Evolutionary conservation across 208 protist species (phyloP), one percentile per base, ranked within the genome.

Genomic region (Leptomonas pyrrhocoris): DNA sequence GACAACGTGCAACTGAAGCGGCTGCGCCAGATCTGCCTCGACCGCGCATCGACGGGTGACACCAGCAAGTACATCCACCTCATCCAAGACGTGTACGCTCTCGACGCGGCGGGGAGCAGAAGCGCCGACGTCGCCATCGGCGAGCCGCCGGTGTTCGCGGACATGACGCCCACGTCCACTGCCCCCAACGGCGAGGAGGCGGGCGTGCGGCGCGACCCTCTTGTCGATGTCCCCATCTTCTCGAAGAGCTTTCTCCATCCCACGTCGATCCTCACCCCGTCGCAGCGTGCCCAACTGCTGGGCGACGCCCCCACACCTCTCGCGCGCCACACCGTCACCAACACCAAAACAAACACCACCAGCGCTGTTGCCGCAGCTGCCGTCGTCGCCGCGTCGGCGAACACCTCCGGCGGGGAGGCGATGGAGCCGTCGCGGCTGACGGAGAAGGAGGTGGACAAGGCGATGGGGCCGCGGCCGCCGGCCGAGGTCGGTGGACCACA

Each of bases 21-120:
- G 15, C 53, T 90, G 42, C 73, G 84, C 23, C 63, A 74, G 46
- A 68, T 90, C 56, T 90, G 81, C 71, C 53, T 67, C n/a, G 75
- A 83, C 51, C 78, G 78, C 16, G 61, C 71, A 13, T 56, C 57
- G 13, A 45, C 59, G n/a, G 78, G 78, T 19, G 81, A 90, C 46
- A 78, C 68, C 7, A 83, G 69, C 60, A 74, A 74, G 55, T 81
- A 90, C 65, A 74, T 86, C 42, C 73, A 75, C 67, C 46, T 62
- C 31, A 73, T 73, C 19, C 60, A 76, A 27, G 78, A 85, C 40
- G 43, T 77, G 30, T 82, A 82, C 57, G 51, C 40, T n/a, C 69
- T 81, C 45, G 70, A 76, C 34, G 19, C 46, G n/a, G 43, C 67
- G 8, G 46, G 57, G 38, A 54, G 46, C 45, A 55, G 21, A 42